These are phyloP conservation scores for Orbilia blumenaviensis DNA, from an alignment of 2,329 filamentous ascomycete species.

Conservation along the genomic window DNA sequence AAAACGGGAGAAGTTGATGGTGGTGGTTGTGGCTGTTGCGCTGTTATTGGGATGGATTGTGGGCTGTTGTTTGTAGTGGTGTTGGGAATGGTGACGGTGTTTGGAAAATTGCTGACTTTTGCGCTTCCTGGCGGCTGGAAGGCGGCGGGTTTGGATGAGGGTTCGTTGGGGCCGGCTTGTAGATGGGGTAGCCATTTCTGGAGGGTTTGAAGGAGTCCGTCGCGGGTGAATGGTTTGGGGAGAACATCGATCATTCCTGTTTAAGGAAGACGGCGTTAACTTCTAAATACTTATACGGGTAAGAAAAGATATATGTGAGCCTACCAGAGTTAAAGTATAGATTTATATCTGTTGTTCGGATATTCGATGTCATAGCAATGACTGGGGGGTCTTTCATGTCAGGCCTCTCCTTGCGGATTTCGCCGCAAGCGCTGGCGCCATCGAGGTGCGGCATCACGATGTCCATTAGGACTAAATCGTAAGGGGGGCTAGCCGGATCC, in stretches of 20 bases:
- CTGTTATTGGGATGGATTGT: not conserved
- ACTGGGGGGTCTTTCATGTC: slow-evolving; percentile 73
- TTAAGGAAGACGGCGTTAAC: too few species aligned
- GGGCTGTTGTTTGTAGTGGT: not conserved
- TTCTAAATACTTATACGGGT: too few species aligned
- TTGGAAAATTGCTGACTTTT: slow-evolving; percentile 24
- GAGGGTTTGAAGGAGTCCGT: slow-evolving; percentile 82
- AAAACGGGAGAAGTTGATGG: slow-evolving; percentile 17
- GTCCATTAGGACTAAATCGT: slow-evolving; percentile 82
- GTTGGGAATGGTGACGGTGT: too few species aligned
- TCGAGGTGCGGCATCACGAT: slow-evolving; percentile 98
- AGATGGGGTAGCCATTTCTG: slow-evolving; percentile 76
- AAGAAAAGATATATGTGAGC: too few species aligned
- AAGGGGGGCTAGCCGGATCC: slow-evolving; percentile 63
- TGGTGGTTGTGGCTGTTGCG: slow-evolving; percentile 9
- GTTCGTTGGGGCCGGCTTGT: slow-evolving; percentile 76
- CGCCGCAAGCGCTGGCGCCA: slow-evolving; percentile 90
- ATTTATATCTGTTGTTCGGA: slow-evolving; percentile 92
- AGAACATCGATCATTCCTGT: slow-evolving; percentile 96
- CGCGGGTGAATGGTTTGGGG: slow-evolving; percentile 93
- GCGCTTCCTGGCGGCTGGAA: slow-evolving; percentile 59
- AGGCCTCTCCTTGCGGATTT: slow-evolving; percentile 72
- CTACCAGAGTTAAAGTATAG: slow-evolving; percentile 97
- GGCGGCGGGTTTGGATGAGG: not conserved
- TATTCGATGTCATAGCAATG: slow-evolving; percentile 98